Percentiles rank a stretch among this genome's conserved stretches.
phyloP scores from a whole-genome alignment of 192 early-diverging fungal genomes.

The Cetraspora pellucida region DNA sequence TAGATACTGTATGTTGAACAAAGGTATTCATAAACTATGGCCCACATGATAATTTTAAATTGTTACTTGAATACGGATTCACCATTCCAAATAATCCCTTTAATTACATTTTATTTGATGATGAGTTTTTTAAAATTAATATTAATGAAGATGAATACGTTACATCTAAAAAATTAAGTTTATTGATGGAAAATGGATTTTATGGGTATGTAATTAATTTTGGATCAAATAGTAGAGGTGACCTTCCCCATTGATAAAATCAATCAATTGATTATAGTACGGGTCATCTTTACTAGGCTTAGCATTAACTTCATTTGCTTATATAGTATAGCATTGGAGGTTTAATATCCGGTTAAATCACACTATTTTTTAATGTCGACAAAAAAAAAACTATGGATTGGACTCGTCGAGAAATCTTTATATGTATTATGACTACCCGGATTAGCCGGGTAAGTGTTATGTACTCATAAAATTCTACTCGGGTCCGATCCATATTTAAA shows the following conservation, averaged over 20 bases:
- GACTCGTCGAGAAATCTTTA: too few species aligned
- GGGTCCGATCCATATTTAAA: too few species aligned
- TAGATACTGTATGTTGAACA: constrained; percentile 4
- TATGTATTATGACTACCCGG: too few species aligned
- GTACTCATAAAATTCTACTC: too few species aligned
- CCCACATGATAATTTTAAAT: constrained; percentile 57
- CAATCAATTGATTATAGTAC: too few species aligned
- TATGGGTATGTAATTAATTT: constrained; percentile 40
- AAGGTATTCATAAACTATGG: constrained; percentile 64
- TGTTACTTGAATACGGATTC: constrained; percentile 63
- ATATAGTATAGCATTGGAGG: not conserved
- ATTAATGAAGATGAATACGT: constrained; percentile 39
- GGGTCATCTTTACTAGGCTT: too few species aligned
- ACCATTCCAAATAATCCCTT: constrained; percentile 54
- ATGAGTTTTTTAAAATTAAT: constrained; percentile 46
- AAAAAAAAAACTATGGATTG: too few species aligned
- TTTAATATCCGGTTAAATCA: not conserved
- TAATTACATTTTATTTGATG: constrained; percentile 54
- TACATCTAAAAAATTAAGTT: constrained; percentile 42
- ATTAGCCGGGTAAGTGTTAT: too few species aligned
- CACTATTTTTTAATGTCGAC: constrained; percentile 6
- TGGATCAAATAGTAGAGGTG: too few species aligned
- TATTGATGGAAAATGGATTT: constrained; percentile 50
- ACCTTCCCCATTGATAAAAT: too few species aligned
- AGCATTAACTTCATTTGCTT: constrained; percentile 25